A percentile compares a stretch with the other conserved stretches of the same genome.
Evolutionary conservation across 2,329 filamentous ascomycete species (phyloP).

Genomic region (Hypomyces rosellus): DNA sequence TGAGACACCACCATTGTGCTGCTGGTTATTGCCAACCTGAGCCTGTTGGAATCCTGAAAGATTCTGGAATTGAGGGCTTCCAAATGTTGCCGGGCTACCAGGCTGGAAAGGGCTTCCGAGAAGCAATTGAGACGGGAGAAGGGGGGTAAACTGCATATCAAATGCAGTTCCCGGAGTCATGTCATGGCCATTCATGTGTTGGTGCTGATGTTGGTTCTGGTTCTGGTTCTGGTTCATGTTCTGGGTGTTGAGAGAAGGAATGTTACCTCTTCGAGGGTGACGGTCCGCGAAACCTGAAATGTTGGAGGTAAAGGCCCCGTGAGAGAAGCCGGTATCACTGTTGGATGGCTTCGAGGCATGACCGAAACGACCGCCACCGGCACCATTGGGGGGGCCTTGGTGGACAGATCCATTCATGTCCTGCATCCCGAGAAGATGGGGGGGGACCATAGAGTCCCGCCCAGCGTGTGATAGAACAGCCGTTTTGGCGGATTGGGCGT

Average conservation of each 20-base stretch:
- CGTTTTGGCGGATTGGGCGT: constrained; percentile 66
- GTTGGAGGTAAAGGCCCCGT: constrained; percentile 86
- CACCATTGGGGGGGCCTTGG: constrained; percentile 25
- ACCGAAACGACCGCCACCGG: constrained; percentile 60
- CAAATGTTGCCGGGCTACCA: constrained; percentile 82
- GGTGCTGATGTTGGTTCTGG: too few relatives aligned
- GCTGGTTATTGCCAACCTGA: constrained; percentile 45
- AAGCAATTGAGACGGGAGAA: constrained; percentile 88
- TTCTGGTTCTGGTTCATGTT: constrained; percentile 43
- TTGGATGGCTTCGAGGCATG: constrained; percentile 75
- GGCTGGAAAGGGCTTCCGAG: constrained; percentile 96
- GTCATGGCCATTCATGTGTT: constrained; percentile 49
- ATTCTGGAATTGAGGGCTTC: constrained; percentile 85
- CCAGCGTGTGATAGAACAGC: constrained; percentile 69
- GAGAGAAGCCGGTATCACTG: constrained; percentile 84
- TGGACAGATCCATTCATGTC: constrained; percentile 63
- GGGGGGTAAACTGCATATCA: constrained; percentile 97
- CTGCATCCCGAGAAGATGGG: constrained; percentile 88
- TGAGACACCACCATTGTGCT: constrained; percentile 55
- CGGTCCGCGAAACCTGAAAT: constrained; percentile 79
- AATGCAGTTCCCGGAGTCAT: constrained; percentile 86
- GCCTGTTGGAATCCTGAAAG: constrained; percentile 67
- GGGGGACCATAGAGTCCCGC: constrained; percentile 81
- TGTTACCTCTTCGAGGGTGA: constrained; percentile 76
- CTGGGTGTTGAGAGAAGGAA: constrained; percentile 88